Evolutionary conservation across 441 rosid genomes (phyloP).

Genomic region (Metrosideros polymorpha): DNA sequence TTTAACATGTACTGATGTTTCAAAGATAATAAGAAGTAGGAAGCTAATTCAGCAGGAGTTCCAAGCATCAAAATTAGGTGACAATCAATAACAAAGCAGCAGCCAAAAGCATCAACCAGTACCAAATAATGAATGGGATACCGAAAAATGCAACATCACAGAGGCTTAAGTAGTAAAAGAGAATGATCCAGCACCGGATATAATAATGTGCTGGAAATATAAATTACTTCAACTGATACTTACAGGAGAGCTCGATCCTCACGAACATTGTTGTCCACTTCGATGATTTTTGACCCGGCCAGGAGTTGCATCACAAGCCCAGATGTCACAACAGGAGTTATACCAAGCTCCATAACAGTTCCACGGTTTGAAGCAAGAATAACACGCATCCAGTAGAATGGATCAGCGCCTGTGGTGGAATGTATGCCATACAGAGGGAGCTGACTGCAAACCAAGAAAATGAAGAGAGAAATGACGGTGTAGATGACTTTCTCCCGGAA

Average conservation of each 20-base stretch:
- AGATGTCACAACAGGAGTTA: conserved; percentile 85
- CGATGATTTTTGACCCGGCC: conserved; percentile 76
- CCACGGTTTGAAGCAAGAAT: conserved; percentile 88
- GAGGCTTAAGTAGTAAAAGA: neutral
- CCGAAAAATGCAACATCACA: neutral
- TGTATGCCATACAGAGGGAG: conserved; percentile 84
- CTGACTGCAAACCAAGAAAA: conserved; percentile 87
- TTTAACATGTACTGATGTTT: neutral
- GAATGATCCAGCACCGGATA: neutral
- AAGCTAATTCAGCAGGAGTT: neutral
- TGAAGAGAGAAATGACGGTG: conserved; percentile 76
- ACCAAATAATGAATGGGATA: neutral
- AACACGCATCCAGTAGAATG: conserved; percentile 91
- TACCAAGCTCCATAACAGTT: conserved; percentile 92
- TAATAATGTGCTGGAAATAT: neutral
- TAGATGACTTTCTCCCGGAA: conserved; percentile 86
- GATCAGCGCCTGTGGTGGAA: conserved; percentile 87
- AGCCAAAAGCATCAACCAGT: neutral
- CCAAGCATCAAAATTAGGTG: neutral
- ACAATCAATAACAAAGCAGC: neutral
- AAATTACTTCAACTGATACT: conserved; percentile 6
- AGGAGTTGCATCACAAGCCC: conserved; percentile 84
- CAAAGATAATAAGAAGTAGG: neutral
- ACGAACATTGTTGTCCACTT: conserved; percentile 83
- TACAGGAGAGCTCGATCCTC: conserved; percentile 88